phyloP scores from a whole-genome alignment of 2,329 filamentous ascomycete genomes.

The Colletotrichum tamarilloi region DNA sequence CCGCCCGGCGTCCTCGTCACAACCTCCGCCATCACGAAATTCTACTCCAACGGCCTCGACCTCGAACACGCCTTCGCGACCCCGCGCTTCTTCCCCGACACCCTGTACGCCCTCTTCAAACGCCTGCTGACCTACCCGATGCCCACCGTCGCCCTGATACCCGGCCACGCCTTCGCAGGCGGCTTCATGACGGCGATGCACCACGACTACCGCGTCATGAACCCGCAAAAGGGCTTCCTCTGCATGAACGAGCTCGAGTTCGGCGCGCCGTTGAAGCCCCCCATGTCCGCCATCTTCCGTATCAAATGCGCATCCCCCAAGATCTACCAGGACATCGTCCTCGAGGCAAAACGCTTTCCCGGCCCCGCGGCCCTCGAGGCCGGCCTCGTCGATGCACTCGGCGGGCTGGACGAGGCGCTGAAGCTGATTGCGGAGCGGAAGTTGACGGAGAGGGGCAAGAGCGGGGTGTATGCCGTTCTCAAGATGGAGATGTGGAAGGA shows the following conservation, averaged over 20 bases:
- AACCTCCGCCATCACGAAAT: slow-evolving; percentile 80
- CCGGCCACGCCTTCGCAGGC: slow-evolving; percentile 84
- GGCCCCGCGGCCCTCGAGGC: slow-evolving; percentile 71
- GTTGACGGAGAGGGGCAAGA: slow-evolving; percentile 70
- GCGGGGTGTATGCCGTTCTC: slow-evolving; percentile 75
- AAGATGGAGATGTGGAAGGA: slow-evolving; percentile 83
- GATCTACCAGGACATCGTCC: slow-evolving; percentile 72
- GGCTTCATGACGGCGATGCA: slow-evolving; percentile 86
- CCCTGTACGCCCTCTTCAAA: slow-evolving; percentile 73
- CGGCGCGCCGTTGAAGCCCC: slow-evolving; percentile 77
- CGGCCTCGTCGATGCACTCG: slow-evolving; percentile 76
- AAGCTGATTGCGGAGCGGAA: slow-evolving; percentile 68
- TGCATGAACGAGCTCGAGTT: slow-evolving; percentile 88
- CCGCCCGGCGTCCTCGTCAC: slow-evolving; percentile 79
- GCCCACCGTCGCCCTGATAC: slow-evolving; percentile 83
- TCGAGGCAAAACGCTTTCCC: slow-evolving; percentile 78
- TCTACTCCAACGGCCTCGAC: slow-evolving; percentile 88
- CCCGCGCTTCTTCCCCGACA: slow-evolving; percentile 69
- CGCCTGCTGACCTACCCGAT: slow-evolving; percentile 76
- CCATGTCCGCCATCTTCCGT: slow-evolving; percentile 81
- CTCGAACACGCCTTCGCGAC: slow-evolving; percentile 72
- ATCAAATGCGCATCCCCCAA: slow-evolving; percentile 68
- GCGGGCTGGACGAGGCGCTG: slow-evolving; percentile 72
- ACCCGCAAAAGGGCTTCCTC: slow-evolving; percentile 75
- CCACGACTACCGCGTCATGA: slow-evolving; percentile 86